Conservation (phyloP, 1,284 basidiomycete genomes). For the Ceratobasidium sp. region DNA sequence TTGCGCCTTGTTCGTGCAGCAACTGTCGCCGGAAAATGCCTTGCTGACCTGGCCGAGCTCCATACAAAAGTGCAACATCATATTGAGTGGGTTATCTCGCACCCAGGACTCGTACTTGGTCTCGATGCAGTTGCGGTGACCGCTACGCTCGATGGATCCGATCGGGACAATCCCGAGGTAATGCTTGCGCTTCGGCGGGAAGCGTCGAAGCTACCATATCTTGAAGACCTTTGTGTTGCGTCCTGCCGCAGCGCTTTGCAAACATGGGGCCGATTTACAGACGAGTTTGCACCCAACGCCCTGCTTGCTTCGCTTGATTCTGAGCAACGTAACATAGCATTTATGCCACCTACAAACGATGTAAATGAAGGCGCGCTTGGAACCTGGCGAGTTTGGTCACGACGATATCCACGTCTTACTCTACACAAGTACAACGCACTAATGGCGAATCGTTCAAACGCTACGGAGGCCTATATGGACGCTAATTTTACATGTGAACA, state of each 20-base stretch:
- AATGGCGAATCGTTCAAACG: constrained; percentile 7
- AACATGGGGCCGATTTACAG: constrained; percentile 48
- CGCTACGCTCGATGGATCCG: constrained; percentile 45
- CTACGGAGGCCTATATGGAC: constrained; percentile 11
- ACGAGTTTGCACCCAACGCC: constrained; percentile 42
- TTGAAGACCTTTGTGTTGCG: constrained; percentile 44
- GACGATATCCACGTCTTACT: constrained; percentile 3
- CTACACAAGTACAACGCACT: constrained; percentile 24
- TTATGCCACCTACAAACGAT: constrained; percentile 52
- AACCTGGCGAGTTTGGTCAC: constrained; percentile 21
- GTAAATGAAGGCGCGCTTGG: constrained; percentile 51
- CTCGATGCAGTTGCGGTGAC: constrained; percentile 40
- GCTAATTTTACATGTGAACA: constrained; percentile 19
- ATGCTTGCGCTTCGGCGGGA: constrained; percentile 37
- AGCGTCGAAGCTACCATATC: constrained; percentile 44
- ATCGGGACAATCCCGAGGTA: constrained; percentile 45
- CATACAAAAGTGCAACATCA: constrained; percentile 34
- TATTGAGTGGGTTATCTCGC: constrained; percentile 46
- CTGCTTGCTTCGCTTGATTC: constrained; percentile 31
- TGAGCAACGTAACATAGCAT: constrained; percentile 47
- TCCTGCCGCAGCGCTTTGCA: constrained; percentile 48
- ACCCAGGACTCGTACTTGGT: constrained; percentile 47
- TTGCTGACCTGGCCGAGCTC: constrained; percentile 13
- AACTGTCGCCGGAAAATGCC: constrained; percentile 19
- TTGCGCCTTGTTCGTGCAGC: constrained; percentile 46